Conservation (phyloP, 305 asterid species). For the Solanum hybrid region DNA sequence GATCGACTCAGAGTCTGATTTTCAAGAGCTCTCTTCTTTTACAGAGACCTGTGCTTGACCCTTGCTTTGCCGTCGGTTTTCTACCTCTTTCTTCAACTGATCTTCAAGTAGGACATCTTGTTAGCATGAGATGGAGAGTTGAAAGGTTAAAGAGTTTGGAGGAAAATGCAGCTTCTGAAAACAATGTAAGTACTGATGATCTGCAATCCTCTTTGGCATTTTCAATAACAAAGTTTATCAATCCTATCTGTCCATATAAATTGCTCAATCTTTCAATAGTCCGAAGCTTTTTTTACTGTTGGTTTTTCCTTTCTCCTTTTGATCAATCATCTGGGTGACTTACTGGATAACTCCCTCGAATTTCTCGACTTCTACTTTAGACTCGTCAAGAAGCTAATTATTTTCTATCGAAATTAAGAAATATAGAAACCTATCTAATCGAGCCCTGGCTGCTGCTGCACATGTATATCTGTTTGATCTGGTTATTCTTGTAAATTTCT, state of each 20-base stretch:
- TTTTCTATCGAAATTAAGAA: not conserved
- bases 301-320: not conserved
- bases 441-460: not conserved
- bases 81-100: slow-evolving; percentile 86
- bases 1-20: slow-evolving; percentile 36
- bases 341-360: not conserved
- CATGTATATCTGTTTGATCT: not conserved
- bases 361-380: not conserved
- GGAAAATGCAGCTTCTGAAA: slow-evolving; percentile 32
- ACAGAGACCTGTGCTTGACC: slow-evolving; percentile 87
- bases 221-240: not conserved
- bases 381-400: not conserved
- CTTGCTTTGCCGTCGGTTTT: slow-evolving; percentile 96
- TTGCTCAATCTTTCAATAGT: not conserved
- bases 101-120: slow-evolving; percentile 90
- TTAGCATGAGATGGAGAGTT: slow-evolving; percentile 91
- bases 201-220: not conserved
- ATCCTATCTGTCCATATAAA: not conserved
- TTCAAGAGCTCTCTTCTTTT: slow-evolving; percentile 67
- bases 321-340: not conserved
- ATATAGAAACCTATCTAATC: not conserved
- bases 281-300: not conserved
- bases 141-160: slow-evolving; percentile 70
- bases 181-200: slow-evolving; percentile 35
- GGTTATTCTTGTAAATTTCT: not conserved